Percentiles rank a stretch among this genome's conserved stretches.
Conservation (phyloP, 306 rosid genomes). For the Hippophae gyantsensis region DNA sequence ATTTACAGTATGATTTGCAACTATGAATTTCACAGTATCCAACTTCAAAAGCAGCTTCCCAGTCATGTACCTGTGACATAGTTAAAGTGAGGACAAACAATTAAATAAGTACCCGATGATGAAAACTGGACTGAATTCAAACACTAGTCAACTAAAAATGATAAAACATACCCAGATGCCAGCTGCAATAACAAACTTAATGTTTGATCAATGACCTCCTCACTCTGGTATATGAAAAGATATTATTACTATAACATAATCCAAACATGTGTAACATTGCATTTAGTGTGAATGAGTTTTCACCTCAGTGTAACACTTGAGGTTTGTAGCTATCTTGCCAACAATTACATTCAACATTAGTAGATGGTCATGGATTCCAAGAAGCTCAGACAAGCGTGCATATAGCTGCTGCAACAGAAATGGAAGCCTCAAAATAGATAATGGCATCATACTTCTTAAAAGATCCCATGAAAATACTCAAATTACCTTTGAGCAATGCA, state of each 20-base stretch:
- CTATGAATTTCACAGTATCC: slow-evolving; percentile 84
- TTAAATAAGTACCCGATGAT: slow-evolving; percentile 5
- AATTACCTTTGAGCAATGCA: slow-evolving; percentile 97
- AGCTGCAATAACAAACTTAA: slow-evolving; percentile 92
- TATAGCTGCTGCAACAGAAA: slow-evolving; percentile 72
- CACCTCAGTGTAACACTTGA: slow-evolving; percentile 78
- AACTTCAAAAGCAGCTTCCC: slow-evolving; percentile 95
- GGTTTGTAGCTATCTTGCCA: slow-evolving; percentile 81
- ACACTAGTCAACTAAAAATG: not conserved
- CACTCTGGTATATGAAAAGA: slow-evolving; percentile 46
- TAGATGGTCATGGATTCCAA: slow-evolving; percentile 81
- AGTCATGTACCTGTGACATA: slow-evolving; percentile 70
- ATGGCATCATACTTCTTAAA: slow-evolving; percentile 14
- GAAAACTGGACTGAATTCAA: not conserved
- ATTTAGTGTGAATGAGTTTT: slow-evolving; percentile 4
- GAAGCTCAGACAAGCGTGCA: slow-evolving; percentile 76
- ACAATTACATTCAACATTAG: slow-evolving; percentile 65
- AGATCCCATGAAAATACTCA: slow-evolving; percentile 9
- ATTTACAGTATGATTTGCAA: slow-evolving; percentile 88
- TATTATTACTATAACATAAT: slow-evolving; percentile 9
- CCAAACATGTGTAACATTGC: slow-evolving; percentile 1
- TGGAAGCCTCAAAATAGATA: slow-evolving; percentile 21
- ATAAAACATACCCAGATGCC: slow-evolving; percentile 83
- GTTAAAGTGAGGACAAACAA: not conserved
- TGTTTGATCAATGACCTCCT: slow-evolving; percentile 95